Evolutionary conservation across 345 rosid genomes (phyloP).

Genomic region (Turritis glabra): DNA sequence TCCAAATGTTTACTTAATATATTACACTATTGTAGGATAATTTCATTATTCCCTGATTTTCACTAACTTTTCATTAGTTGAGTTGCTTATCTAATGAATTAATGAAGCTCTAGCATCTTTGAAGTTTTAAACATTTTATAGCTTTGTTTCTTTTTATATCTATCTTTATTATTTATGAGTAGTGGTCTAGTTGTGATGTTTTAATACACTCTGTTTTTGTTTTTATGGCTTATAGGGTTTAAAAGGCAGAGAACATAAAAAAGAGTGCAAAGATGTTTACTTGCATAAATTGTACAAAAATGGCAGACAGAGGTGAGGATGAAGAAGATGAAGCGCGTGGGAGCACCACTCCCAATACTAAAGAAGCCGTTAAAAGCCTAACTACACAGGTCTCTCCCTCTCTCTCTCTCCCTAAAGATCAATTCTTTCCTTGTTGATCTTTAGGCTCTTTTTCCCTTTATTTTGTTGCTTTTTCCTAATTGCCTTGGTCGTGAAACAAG

Average conservation of each 20-base stretch:
- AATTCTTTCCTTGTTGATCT: constrained; percentile 25
- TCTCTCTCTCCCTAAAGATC: constrained; percentile 15
- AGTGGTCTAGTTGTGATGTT: constrained; percentile 16
- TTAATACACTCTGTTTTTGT: constrained; percentile 13
- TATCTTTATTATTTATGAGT: not conserved
- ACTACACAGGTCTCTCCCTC: constrained; percentile 75
- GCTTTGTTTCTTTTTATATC: not conserved
- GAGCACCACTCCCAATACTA: constrained; percentile 74
- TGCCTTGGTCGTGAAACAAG: constrained; percentile 22
- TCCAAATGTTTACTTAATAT: not conserved
- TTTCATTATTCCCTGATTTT: not conserved
- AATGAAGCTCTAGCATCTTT: constrained; percentile 16
- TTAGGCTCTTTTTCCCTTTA: constrained; percentile 22
- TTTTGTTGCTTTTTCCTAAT: constrained; percentile 22
- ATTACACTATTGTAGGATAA: not conserved
- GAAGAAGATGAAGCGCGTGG: constrained; percentile 59
- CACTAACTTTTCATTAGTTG: constrained; percentile 3
- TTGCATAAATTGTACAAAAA: constrained; percentile 92
- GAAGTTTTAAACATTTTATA: too few relatives aligned
- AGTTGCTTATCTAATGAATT: constrained; percentile 13
- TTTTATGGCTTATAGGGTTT: constrained; percentile 1
- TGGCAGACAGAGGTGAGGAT: constrained; percentile 71
- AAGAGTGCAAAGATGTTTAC: constrained; percentile 69
- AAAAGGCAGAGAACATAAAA: constrained; percentile 20
- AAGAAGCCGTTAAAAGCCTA: constrained; percentile 99